Conservation (phyloP, 345 rosid species). For the Camelina neglecta region DNA sequence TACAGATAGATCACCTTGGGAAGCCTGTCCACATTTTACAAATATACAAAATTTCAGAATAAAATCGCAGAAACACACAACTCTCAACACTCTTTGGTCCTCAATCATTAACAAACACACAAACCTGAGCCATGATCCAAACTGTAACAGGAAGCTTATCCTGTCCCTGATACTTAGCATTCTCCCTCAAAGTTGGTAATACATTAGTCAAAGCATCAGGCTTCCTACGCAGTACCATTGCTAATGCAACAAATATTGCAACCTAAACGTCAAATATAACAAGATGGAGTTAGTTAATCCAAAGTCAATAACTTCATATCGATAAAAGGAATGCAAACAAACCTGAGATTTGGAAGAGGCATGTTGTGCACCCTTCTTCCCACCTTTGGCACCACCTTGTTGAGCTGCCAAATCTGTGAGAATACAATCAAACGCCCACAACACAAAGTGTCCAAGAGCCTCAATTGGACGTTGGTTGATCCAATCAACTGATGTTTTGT, state of each 20-base stretch:
- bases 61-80: constrained; percentile 1
- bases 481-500: constrained; percentile 77
- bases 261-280: constrained; percentile 50
- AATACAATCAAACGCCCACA: constrained; percentile 72
- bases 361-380: constrained; percentile 62
- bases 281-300: background rate
- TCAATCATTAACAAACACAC: background rate
- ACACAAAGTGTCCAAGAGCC: constrained; percentile 61
- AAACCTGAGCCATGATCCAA: constrained; percentile 83
- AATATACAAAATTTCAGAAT: constrained; percentile 19
- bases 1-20: constrained; percentile 71
- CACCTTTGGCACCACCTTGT: constrained; percentile 55
- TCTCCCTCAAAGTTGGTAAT: constrained; percentile 63
- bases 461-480: constrained; percentile 63
- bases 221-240: constrained; percentile 73
- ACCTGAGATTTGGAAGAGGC: constrained; percentile 72
- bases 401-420: constrained; percentile 62
- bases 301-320: background rate
- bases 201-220: constrained; percentile 69
- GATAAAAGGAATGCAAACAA: background rate
- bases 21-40: constrained; percentile 51
- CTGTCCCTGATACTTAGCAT: constrained; percentile 74
- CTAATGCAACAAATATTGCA: constrained; percentile 75
- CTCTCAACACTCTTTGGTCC: background rate
- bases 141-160: constrained; percentile 71